A percentile compares a stretch with the other conserved stretches of the same genome.
phyloP scores from a whole-genome alignment of 2,329 filamentous ascomycete species.

The Trichoderma sp. region DNA sequence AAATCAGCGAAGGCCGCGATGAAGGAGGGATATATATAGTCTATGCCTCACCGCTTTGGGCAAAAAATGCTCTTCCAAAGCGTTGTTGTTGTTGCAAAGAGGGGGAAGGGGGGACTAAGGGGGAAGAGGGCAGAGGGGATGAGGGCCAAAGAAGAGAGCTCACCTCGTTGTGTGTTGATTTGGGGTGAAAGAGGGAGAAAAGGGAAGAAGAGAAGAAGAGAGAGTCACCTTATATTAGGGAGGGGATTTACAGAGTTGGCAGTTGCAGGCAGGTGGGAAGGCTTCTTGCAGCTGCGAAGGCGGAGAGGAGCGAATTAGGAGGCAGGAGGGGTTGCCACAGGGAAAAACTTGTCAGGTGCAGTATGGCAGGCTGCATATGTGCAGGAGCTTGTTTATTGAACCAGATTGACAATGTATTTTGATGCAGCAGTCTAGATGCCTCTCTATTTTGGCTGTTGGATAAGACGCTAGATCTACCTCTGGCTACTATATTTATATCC shows the following conservation, averaged over 20 bases:
- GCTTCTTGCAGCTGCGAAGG: conserved; percentile 7
- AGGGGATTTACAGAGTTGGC: neutral
- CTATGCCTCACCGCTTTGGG: neutral
- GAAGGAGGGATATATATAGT: neutral
- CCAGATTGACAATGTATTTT: neutral
- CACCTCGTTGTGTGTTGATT: neutral
- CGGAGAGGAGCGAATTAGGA: neutral
- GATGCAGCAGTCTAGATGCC: neutral
- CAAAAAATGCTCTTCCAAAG: neutral
- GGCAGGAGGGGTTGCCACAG: neutral
- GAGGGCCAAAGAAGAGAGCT: neutral
- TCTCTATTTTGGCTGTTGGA: neutral
- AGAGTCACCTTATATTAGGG: neutral
- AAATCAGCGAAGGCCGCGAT: neutral
- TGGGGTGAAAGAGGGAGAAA: neutral
- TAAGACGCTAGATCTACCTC: neutral
- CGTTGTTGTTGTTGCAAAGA: neutral
- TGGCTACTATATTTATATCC: neutral
- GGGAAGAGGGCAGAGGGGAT: neutral
- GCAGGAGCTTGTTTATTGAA: neutral
- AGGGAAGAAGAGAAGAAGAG: neutral
- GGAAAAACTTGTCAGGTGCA: neutral
- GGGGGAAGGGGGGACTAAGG: neutral
- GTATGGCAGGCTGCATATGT: neutral
- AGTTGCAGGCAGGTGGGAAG: neutral